Base-by-base conservation (phyloP, 805 yeast species). In the Metschnikowia lachancei region DNA sequence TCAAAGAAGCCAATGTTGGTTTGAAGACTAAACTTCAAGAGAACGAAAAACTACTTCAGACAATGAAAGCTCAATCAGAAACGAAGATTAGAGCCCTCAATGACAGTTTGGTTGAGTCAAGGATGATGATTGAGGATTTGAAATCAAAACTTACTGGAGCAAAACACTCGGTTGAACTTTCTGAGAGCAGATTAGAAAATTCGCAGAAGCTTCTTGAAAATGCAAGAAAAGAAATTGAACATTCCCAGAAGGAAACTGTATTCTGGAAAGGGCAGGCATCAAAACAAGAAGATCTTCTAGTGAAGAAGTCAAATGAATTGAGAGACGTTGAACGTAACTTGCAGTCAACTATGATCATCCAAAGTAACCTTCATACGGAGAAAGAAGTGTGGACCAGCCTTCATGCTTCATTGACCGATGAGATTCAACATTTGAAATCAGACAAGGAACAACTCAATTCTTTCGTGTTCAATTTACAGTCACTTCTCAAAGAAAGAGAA, bases 361-460 rank as follows among this genome's bases (percentile, higher is more conserved):
- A 78, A 5, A 70, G 72, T 13, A 77, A 75, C 42, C 62, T 82
- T 49, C 66, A 69, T 43, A 76, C 82, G 2, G 92, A 86, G 54
- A 78, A 74, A 46, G 65, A 71, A 4, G 58, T 81, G 35, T 73
- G 81, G 72, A 63, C 69, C 33, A 57, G 78, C 0, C 56, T 76
- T 12, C 83, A 81, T 52, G 61, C 66, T 14, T 67, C 84, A 10
- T 61, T 86, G 26, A 67, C 74, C 28, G 65, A 67, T 12, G 88
- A 85, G 50, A 72, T 81, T 35, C 64, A 67, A 7, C 75, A 70
- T 24, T 64, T 86, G 45, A 66, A 73, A 37, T 73, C 74, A 2
- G 96, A 89, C 58, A 81, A 79, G 55, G 63, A 75, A 5, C 74
- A 79, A 43, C 66, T 87, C 34, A 82, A 76, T 53, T 74, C 78